Evolutionary conservation across 2,329 filamentous ascomycete genomes (phyloP).

Genomic region (Colletotrichum sp.): DNA sequence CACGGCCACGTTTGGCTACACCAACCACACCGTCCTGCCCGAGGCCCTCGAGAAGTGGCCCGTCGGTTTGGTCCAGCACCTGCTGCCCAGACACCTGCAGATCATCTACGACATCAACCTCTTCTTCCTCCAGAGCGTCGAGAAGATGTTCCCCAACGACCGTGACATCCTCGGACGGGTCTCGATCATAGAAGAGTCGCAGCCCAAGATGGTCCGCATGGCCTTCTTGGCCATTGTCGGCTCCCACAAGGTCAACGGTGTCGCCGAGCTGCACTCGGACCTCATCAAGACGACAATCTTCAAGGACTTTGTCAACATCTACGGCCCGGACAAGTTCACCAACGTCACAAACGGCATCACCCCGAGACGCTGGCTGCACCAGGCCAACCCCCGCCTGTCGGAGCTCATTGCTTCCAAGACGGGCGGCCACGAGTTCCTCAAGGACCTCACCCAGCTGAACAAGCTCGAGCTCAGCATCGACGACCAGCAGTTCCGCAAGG

Average conservation of each 20-base stretch:
- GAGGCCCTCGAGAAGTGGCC: conserved; percentile 99
- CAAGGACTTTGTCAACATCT: conserved; percentile 96
- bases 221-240: conserved; percentile 93
- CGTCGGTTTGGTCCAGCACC: conserved; percentile 87
- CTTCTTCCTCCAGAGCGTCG: conserved; percentile 88
- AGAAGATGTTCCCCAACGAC: conserved; percentile 89
- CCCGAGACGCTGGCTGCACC: conserved; percentile 93
- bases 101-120: conserved; percentile 99
- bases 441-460: conserved; percentile 85
- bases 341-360: conserved; percentile 99
- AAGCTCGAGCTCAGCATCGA: conserved; percentile 84
- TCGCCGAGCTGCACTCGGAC: conserved; percentile 96
- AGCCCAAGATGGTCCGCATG: conserved; percentile 99
- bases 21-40: conserved; percentile 96
- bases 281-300: conserved; percentile 99
- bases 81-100: conserved; percentile 91
- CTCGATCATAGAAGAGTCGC: conserved; percentile 97
- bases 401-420: conserved; percentile 91
- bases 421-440: conserved; percentile 83
- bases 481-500: conserved; percentile 88
- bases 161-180: conserved; percentile 84
- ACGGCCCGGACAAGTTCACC: conserved; percentile 95
- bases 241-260: conserved; percentile 98
- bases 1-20: conserved; percentile 86
- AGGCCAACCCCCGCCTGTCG: conserved; percentile 92